Evolutionary conservation across 306 rosid species (phyloP).

Genomic region (Mucuna pruriens): DNA sequence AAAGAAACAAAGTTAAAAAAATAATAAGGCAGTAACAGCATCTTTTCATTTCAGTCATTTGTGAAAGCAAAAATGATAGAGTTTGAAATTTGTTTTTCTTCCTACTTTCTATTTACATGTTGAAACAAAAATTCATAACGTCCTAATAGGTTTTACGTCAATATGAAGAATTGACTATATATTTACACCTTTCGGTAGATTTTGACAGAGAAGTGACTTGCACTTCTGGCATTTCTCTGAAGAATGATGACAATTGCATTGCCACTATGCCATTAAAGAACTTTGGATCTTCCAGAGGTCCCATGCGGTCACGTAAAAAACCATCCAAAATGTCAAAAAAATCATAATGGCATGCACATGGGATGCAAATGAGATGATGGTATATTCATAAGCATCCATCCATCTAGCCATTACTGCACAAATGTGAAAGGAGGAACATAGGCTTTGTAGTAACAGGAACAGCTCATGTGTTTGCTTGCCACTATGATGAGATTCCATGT

Average conservation of each 20-base stretch:
- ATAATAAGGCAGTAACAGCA: not conserved
- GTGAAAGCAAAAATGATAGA: not conserved
- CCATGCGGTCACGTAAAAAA: conserved; percentile 16
- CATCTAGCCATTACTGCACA: not conserved
- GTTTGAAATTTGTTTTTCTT: not conserved
- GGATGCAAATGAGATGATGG: not conserved
- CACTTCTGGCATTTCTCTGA: conserved; percentile 28
- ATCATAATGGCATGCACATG: not conserved
- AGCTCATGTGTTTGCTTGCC: not conserved
- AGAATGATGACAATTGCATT: conserved; percentile 20
- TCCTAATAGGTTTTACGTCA: not conserved
- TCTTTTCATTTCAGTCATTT: conserved; percentile 3
- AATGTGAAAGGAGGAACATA: not conserved
- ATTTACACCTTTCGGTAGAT: conserved; percentile 27
- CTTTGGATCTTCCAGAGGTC: conserved; percentile 28
- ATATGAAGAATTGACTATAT: conserved; percentile 14
- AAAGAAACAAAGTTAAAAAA: not conserved
- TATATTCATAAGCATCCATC: not conserved
- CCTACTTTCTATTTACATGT: conserved; percentile 14
- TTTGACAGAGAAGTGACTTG: conserved; percentile 28
- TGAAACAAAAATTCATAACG: not conserved
- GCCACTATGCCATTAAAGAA: conserved; percentile 17
- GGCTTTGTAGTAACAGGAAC: conserved; percentile 1
- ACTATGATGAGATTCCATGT: conserved; percentile 9
- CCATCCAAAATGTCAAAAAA: conserved; percentile 8